phyloP scores from a whole-genome alignment of 1,284 basidiomycete genomes.

The Rhodotorula sp. region DNA sequence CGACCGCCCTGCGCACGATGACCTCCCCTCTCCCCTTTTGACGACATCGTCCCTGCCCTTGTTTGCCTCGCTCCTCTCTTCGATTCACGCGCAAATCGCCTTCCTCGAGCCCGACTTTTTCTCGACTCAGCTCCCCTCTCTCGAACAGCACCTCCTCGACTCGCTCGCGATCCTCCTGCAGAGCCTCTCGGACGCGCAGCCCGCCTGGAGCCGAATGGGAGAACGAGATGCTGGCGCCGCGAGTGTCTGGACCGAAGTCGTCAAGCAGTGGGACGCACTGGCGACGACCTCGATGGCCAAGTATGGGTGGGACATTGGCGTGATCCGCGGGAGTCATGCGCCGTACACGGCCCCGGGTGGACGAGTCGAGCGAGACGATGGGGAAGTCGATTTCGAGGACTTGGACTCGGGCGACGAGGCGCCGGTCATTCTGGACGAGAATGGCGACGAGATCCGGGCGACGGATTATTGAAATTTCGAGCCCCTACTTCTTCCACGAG shows the following conservation, averaged over 20 bases:
- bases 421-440: conserved; percentile 42
- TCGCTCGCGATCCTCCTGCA: conserved; percentile 47
- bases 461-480: not conserved
- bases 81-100: conserved; percentile 46
- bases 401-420: conserved; percentile 45
- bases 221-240: not conserved
- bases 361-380: conserved; percentile 11
- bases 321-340: conserved; percentile 26
- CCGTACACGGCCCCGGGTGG: conserved; percentile 10
- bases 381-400: conserved; percentile 43
- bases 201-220: conserved; percentile 7
- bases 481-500: not conserved
- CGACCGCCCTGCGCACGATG: conserved; percentile 12
- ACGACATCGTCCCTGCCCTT: conserved; percentile 12
- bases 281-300: conserved; percentile 21
- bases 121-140: conserved; percentile 50
- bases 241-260: conserved; percentile 22
- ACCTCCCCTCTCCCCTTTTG: conserved; percentile 5
- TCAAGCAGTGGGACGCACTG: conserved; percentile 36
- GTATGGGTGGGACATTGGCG: conserved; percentile 43
- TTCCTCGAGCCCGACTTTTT: conserved; percentile 50
- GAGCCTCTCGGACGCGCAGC: conserved; percentile 37
- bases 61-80: conserved; percentile 42
- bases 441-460: not conserved
- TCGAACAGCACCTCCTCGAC: conserved; percentile 49